Percentiles rank a stretch among this genome's conserved stretches.
These are phyloP conservation scores for Sphagnum tenellum DNA, from an alignment of 225 moss, liverwort and hornwort species.

Conservation along the genomic window DNA sequence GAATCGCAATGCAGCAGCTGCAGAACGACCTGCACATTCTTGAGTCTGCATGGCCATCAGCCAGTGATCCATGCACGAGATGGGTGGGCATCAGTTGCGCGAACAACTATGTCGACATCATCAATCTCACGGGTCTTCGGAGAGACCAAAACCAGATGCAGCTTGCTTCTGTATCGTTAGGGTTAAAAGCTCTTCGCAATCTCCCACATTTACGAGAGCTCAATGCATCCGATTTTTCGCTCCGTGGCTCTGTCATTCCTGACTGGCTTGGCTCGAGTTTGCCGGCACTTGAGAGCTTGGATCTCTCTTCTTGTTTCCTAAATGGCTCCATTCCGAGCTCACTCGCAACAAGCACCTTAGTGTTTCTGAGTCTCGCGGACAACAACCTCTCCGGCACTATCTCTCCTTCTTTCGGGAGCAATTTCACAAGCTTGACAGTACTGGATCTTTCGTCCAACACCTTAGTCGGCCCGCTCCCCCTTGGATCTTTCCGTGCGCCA, in stretches of 20 bases:
- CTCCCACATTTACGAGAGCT: slow-evolving; percentile 28
- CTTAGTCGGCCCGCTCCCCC: too few species aligned
- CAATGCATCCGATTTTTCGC: slow-evolving; percentile 28
- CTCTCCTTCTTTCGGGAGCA: too few species aligned
- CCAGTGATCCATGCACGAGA: slow-evolving; percentile 41
- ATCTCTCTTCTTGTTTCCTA: slow-evolving; percentile 35
- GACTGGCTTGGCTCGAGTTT: slow-evolving; percentile 18
- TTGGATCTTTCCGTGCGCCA: too few species aligned
- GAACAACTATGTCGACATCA: slow-evolving; percentile 15
- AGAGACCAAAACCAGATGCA: slow-evolving; percentile 2
- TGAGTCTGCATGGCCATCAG: slow-evolving; percentile 27
- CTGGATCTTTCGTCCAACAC: too few species aligned
- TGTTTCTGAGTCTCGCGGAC: slow-evolving; percentile 13
- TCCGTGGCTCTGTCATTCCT: slow-evolving; percentile 17
- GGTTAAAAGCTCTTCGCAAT: slow-evolving; percentile 21
- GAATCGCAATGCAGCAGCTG: slow-evolving; percentile 49
- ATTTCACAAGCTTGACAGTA: too few species aligned
- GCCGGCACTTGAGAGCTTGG: slow-evolving; percentile 38
- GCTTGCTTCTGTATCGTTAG: background rate
- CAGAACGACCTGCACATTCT: slow-evolving; percentile 26
- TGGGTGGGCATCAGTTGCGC: slow-evolving; percentile 45
- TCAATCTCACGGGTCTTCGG: slow-evolving; percentile 23
- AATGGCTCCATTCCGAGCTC: slow-evolving; percentile 49
- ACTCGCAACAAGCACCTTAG: slow-evolving; percentile 20
- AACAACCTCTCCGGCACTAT: slow-evolving; percentile 16